Base-by-base conservation (phyloP, 306 rosid genomes). In the Echinosophora koreensis region DNA sequence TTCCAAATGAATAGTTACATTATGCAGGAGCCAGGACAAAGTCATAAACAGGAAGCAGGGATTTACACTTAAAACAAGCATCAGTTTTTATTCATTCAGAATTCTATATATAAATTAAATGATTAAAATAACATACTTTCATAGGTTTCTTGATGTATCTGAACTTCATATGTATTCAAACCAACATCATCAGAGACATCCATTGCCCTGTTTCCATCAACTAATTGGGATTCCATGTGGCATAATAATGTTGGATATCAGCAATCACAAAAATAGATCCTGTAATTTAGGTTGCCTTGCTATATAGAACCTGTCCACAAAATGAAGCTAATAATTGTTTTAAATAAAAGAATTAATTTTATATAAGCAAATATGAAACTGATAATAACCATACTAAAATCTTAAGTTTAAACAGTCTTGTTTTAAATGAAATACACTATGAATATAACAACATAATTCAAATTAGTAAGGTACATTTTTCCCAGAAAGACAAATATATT, bases 121-220 rank as follows among this genome's bases (percentile, higher is more conserved):
- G 73, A 75, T 34, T 78, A 69, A 18, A 81, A 63, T 30, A 50
- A 22, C 82, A 79, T 72, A 79, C 88, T 83, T 69, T 71, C 77
- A 32, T 73, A 57, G 34, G 85, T 79, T 79, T 84, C 86, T 72
- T 74, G 80, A 75, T 60, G 51, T 28, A 76, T 38, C 56, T 66
- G 77, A 78, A 14, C 78, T 63, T 77, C 83, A 73, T 38, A 17
- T 14, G 34, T 73, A 55, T 64, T 69, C 44, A 80, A 75, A 73
- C 59, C 84, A 30, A 35, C 84, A 73, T 69, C 80, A 28, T 49
- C 77, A 15, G 76, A 82, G 44, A 73, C 76, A 73, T 72, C 83
- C 52, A 77, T 39, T 5, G 16, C 50, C 16, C 42, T 84, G 71
- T 39, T 73, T 38, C 13, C 69, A 79, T 79, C 85, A n/a, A 74